These are phyloP conservation scores for Ophiostoma tasmaniense DNA, from an alignment of 2,329 filamentous ascomycete genomes.

Conservation along the genomic window DNA sequence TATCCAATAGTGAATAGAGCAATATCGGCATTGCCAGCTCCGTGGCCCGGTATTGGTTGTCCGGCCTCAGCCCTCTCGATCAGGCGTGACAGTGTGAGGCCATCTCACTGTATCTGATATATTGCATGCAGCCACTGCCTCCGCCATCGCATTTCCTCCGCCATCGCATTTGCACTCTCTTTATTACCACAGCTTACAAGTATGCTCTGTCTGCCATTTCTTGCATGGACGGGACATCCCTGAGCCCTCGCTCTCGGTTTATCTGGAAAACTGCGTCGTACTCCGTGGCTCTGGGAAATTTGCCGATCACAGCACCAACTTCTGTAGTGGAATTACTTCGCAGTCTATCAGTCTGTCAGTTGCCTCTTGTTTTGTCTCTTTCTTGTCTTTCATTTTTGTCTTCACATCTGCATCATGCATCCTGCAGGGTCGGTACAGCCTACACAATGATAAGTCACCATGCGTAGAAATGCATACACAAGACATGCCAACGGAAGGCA, in stretches of 20 bases:
- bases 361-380: neutral
- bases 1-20: neutral
- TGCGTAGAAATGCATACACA: neutral
- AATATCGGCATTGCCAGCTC: neutral
- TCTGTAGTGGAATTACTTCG: neutral
- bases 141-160: neutral
- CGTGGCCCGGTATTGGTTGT: neutral
- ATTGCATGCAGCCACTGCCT: neutral
- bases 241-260: neutral
- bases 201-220: neutral
- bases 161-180: neutral
- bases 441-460: neutral
- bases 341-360: neutral
- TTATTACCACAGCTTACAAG: neutral
- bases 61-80: neutral
- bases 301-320: neutral
- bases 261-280: neutral
- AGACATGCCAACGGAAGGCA: neutral
- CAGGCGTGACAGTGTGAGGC: neutral
- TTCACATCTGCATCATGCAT: neutral
- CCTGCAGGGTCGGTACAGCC: neutral
- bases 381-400: neutral
- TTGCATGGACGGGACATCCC: neutral
- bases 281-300: neutral
- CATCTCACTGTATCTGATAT: neutral